These are phyloP conservation scores for Hypoxylon sp. DNA, from an alignment of 2,329 filamentous ascomycete genomes.

Conservation along the genomic window DNA sequence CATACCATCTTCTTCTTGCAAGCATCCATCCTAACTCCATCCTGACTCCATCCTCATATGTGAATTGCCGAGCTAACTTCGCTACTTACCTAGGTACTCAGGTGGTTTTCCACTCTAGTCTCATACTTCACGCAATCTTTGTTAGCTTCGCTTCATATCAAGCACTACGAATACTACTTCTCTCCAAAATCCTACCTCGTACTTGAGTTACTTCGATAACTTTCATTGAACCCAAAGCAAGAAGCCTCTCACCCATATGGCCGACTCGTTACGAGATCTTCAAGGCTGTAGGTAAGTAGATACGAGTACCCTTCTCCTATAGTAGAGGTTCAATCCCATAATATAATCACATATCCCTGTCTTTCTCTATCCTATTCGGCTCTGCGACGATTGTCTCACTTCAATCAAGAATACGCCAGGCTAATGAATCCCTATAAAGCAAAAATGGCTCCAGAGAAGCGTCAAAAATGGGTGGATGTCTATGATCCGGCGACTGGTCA, in stretches of 20 bases:
- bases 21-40: background rate
- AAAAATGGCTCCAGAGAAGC: conserved; percentile 13
- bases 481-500: conserved; percentile 24
- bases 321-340: background rate
- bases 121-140: background rate
- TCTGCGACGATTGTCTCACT: background rate
- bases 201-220: background rate
- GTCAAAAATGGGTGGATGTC: conserved; percentile 19
- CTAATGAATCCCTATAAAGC: background rate
- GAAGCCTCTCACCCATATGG: background rate
- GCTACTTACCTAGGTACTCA: background rate
- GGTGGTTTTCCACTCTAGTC: background rate
- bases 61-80: background rate
- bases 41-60: background rate
- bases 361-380: background rate
- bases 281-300: background rate
- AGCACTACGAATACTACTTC: background rate
- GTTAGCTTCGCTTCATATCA: background rate
- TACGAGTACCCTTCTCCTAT: background rate
- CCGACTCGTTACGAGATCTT: background rate
- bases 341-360: background rate
- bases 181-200: background rate
- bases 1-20: background rate
- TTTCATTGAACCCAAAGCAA: background rate
- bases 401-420: background rate